Conservation (phyloP, 345 rosid genomes). For the Pistacia integerrima region DNA sequence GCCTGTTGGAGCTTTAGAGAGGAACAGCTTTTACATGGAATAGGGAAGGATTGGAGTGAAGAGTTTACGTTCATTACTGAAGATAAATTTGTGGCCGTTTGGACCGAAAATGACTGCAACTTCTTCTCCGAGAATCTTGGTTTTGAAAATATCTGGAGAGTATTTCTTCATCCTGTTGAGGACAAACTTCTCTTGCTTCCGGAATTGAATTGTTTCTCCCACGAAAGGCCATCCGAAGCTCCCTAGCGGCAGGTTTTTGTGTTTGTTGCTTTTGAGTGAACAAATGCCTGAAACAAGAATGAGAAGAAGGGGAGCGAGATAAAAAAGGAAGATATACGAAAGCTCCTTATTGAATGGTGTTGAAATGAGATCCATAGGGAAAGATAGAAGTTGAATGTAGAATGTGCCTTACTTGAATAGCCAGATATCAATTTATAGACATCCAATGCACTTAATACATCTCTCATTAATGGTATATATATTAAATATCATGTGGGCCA, state of each 20-base stretch:
- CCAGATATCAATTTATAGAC: too few relatives aligned
- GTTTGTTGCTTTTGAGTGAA: background rate
- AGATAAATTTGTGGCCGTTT: slow-evolving; percentile 54
- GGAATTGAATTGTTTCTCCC: slow-evolving; percentile 49
- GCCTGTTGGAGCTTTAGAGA: too few relatives aligned
- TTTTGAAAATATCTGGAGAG: slow-evolving; percentile 55
- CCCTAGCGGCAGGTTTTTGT: slow-evolving; percentile 53
- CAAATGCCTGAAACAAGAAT: background rate
- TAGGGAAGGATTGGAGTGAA: slow-evolving; percentile 50
- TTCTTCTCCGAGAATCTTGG: slow-evolving; percentile 53
- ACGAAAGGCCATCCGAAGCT: slow-evolving; percentile 61
- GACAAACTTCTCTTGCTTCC: slow-evolving; percentile 41
- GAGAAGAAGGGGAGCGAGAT: background rate
- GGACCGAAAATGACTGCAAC: slow-evolving; percentile 60
- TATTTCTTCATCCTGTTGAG: slow-evolving; percentile 46
- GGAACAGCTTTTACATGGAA: too few relatives aligned
- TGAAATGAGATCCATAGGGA: slow-evolving; percentile 15
- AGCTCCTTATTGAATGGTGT: too few relatives aligned
- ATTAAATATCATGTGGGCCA: too few relatives aligned
- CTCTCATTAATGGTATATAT: too few relatives aligned
- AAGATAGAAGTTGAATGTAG: too few relatives aligned
- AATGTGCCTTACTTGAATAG: too few relatives aligned
- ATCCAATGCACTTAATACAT: too few relatives aligned
- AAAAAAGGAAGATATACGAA: background rate
- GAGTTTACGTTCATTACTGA: slow-evolving; percentile 51